Evolutionary conservation across 371 early-diverging fungal genomes (phyloP), one percentile per base, ranked within the genome.

Genomic region (Mortierella polycephala): DNA sequence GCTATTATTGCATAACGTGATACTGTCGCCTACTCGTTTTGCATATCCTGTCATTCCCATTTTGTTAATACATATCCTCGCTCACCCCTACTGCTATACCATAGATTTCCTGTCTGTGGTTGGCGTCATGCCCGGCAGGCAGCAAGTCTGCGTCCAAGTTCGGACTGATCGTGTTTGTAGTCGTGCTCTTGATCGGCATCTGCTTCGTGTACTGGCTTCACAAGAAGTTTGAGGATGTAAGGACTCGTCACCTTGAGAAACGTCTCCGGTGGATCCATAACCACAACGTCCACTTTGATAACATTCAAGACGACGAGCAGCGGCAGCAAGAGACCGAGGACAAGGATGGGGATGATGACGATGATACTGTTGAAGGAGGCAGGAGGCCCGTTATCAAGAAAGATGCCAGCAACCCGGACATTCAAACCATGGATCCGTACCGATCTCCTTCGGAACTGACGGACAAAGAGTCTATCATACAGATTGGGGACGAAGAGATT

Each of bases 241-340:
- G 67, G 41, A 62, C 72, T 6, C 72, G 66, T 18, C 72, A 72
- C 57, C 72, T 72, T 11, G 72, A 72, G 59, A 72, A 72, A 45
- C 61, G 72, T 5, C 72, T 72, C 6, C 61, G 62, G 13, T 72
- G 72, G 72, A 72, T 72, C 21, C 72, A 72, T 30, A 61, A 72
- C 16, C 72, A 72, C 53, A 72, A 66, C 39, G 45, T 23, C 41
- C 58, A 57, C 58, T 58, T 66, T 12, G 72, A 72, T 39, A 71
- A 57, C 37, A 20, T 62, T 7, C 18, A 61, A 1, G 42, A 72
- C 39, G 54, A 61, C 44, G 69, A 69, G 5, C 20, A 57, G 11
- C 39, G 46, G 3, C 14, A 23, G 0, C 18, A 14, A 1, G 51
- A 69, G 45, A 42, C 18, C 39, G 20, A 51, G 1, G 20, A 16